phyloP scores from a whole-genome alignment of 139 green algal genomes.

The Haematococcus sp. region DNA sequence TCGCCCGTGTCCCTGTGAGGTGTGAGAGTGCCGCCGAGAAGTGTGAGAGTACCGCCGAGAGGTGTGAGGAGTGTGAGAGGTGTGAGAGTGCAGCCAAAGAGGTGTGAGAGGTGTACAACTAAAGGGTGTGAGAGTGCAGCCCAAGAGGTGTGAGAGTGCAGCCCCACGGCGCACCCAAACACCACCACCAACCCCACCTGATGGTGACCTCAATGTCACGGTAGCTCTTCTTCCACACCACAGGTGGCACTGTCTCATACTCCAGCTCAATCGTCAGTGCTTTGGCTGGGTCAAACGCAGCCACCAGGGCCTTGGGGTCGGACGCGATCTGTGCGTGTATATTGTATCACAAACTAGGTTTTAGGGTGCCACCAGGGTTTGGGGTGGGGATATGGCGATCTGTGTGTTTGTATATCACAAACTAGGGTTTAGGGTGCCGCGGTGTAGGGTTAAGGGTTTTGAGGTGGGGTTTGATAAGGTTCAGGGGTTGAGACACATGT shows the following conservation, averaged over 20 bases:
- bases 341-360: no score
- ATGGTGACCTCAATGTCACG: slow-evolving; percentile 56
- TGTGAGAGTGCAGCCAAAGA: neutral
- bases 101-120: neutral
- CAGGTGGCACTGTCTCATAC: slow-evolving; percentile 33
- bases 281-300: slow-evolving; percentile 44
- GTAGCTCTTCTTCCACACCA: slow-evolving; percentile 65
- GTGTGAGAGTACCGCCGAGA: no score
- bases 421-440: no score
- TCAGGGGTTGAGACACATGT: no score
- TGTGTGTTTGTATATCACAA: no score
- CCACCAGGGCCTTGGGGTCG: slow-evolving; percentile 36
- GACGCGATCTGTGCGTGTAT: slow-evolving; percentile 18
- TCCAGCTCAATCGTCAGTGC: slow-evolving; percentile 9
- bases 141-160: neutral
- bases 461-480: no score
- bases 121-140: no score
- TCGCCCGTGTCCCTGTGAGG: slow-evolving; percentile 36
- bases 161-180: neutral
- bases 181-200: slow-evolving; percentile 19
- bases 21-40: no score
- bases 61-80: no score
- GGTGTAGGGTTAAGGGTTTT: no score
- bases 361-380: no score
- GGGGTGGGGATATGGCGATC: no score